Conservation (phyloP, 2,329 filamentous ascomycete species). For the Colletotrichum neosansevieriae region DNA sequence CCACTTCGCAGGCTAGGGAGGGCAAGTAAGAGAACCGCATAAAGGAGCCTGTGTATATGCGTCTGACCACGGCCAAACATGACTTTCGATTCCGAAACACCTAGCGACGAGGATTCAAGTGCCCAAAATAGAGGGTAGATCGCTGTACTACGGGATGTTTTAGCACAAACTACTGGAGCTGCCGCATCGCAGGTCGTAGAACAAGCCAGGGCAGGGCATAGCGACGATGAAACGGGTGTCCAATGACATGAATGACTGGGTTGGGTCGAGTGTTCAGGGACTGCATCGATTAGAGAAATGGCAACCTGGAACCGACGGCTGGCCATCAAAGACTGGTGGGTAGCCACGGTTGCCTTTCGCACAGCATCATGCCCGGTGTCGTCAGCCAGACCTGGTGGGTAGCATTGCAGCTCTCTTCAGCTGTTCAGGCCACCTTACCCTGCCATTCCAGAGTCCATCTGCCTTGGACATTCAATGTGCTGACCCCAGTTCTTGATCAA, state of each 20-base stretch:
- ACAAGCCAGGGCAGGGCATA: slow-evolving; percentile 22
- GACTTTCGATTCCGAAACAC: slow-evolving; percentile 21
- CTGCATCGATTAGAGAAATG: slow-evolving; percentile 18
- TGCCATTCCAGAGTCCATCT: background rate
- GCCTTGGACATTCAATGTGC: no score
- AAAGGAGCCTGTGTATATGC: slow-evolving; percentile 21
- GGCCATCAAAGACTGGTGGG: background rate
- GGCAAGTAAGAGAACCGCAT: background rate
- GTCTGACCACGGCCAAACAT: slow-evolving; percentile 4
- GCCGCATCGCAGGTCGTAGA: slow-evolving; percentile 30
- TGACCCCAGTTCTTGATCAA: background rate
- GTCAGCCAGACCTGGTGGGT: slow-evolving; percentile 1
- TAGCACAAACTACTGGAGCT: slow-evolving; percentile 1
- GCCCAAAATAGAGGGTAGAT: slow-evolving; percentile 32
- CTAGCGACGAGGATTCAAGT: background rate
- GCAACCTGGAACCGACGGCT: background rate
- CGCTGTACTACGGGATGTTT: slow-evolving; percentile 12
- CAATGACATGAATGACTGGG: slow-evolving; percentile 22
- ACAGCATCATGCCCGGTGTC: background rate
- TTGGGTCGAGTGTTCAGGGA: background rate
- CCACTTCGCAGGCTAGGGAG: no score
- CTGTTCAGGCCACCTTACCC: background rate
- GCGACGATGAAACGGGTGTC: slow-evolving; percentile 25
- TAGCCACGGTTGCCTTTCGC: background rate
- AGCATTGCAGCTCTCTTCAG: slow-evolving; percentile 10